A percentile compares a stretch with the other conserved stretches of the same genome.
Conservation (phyloP, 768 basidiomycete species). For the Amanita muscaria region DNA sequence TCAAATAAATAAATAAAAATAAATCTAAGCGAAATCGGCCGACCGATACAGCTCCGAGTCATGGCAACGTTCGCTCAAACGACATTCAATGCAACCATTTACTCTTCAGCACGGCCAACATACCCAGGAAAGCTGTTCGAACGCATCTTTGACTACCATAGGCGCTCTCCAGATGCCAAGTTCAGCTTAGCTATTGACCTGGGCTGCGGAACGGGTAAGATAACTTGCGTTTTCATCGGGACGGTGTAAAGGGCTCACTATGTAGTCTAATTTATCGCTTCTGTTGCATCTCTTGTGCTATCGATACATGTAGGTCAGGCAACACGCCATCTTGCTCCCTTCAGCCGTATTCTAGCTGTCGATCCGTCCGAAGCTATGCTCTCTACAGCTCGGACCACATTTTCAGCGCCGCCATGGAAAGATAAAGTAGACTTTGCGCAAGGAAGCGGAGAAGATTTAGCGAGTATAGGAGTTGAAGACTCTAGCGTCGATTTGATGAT, state of each 20-base stretch:
- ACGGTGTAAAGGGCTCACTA: no score
- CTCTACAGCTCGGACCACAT: constrained; percentile 32
- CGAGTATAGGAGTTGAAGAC: constrained; percentile 26
- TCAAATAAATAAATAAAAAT: no score
- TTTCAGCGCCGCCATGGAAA: constrained; percentile 7
- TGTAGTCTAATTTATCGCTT: neutral
- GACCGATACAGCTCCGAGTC: no score
- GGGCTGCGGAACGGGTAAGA: constrained; percentile 77
- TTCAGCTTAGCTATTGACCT: constrained; percentile 65
- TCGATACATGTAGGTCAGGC: constrained; percentile 45
- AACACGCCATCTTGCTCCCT: constrained; percentile 45
- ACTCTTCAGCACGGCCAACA: constrained; percentile 63
- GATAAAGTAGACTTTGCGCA: constrained; percentile 22
- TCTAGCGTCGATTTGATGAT: constrained; percentile 59
- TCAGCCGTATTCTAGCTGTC: constrained; percentile 56
- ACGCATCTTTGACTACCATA: constrained; percentile 53
- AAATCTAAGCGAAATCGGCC: no score
- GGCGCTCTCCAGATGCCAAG: constrained; percentile 12
- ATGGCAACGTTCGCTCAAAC: constrained; percentile 58
- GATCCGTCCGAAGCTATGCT: constrained; percentile 75
- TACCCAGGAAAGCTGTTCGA: constrained; percentile 64
- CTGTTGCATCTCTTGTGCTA: neutral
- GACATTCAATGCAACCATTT: constrained; percentile 57
- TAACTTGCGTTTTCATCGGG: neutral
- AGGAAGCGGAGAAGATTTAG: constrained; percentile 47